Conservation (phyloP, 83 land plant genomes). For the Picea mariana region DNA sequence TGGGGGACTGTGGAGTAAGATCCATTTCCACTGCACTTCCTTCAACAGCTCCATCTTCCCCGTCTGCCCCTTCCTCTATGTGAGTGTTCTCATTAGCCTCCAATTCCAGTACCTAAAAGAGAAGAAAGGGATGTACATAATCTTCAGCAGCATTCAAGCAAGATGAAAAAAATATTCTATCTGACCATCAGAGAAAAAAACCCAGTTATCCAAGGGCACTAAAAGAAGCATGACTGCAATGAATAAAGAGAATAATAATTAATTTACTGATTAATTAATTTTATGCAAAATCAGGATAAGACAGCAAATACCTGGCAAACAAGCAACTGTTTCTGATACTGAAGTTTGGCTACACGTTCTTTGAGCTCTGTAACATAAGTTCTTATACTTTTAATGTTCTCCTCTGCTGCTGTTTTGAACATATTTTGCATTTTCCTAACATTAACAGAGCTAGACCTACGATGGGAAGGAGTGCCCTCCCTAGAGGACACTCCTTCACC, state of each 20-base stretch:
- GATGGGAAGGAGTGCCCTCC: slow-evolving; percentile 64
- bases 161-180: not conserved
- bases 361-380: slow-evolving; percentile 96
- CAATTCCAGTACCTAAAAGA: slow-evolving; percentile 82
- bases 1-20: slow-evolving; percentile 48
- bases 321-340: slow-evolving; percentile 95
- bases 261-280: no score
- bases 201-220: not conserved
- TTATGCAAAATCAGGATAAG: not conserved
- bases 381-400: slow-evolving; percentile 91
- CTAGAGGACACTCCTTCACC: slow-evolving; percentile 57
- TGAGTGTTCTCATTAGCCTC: slow-evolving; percentile 65
- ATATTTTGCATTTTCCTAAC: slow-evolving; percentile 95
- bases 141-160: not conserved
- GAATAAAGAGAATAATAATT: no score
- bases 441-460: slow-evolving; percentile 91
- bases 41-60: slow-evolving; percentile 17
- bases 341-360: slow-evolving; percentile 97
- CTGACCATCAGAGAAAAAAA: no score
- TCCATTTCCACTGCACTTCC: slow-evolving; percentile 38
- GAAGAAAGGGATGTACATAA: not conserved
- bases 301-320: slow-evolving; percentile 81
- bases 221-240: no score
- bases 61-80: slow-evolving; percentile 26
- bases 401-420: slow-evolving; percentile 98